phyloP scores from a whole-genome alignment of 257 asterid genomes.

The Solanum habrochaites region DNA sequence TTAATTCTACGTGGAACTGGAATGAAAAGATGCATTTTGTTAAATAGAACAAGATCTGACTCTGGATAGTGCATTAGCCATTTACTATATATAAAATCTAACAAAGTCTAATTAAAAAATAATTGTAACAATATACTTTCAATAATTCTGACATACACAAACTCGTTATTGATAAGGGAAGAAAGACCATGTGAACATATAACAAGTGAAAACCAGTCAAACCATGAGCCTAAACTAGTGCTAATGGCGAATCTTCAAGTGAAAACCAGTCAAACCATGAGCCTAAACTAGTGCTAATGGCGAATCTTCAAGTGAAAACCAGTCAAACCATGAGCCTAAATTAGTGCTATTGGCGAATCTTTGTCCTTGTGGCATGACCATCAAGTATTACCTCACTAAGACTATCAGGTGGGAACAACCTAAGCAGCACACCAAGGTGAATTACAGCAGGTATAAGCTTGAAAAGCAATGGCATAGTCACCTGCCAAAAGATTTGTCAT shows the following conservation, averaged over 20 bases:
- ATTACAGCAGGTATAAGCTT: slow-evolving; percentile 90
- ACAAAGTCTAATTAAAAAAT: not conserved
- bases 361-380: not conserved
- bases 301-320: not conserved
- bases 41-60: not conserved
- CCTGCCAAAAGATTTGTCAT: slow-evolving; percentile 31
- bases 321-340: not conserved
- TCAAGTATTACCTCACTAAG: slow-evolving; percentile 51
- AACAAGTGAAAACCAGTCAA: not conserved
- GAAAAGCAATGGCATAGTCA: slow-evolving; percentile 89
- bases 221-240: not conserved
- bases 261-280: not conserved
- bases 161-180: not conserved
- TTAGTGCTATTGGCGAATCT: not conserved
- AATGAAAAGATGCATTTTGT: not conserved
- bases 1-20: not conserved
- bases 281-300: not conserved
- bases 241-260: not conserved
- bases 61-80: not conserved
- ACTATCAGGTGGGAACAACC: slow-evolving; percentile 85
- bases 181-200: not conserved
- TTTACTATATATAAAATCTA: not conserved
- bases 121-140: not conserved
- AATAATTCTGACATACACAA: not conserved
- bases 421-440: slow-evolving; percentile 79